Percentiles rank a stretch among this genome's conserved stretches.
Evolutionary conservation across 1,284 basidiomycete species (phyloP).

Genomic region (Rhodotorula sp.): DNA sequence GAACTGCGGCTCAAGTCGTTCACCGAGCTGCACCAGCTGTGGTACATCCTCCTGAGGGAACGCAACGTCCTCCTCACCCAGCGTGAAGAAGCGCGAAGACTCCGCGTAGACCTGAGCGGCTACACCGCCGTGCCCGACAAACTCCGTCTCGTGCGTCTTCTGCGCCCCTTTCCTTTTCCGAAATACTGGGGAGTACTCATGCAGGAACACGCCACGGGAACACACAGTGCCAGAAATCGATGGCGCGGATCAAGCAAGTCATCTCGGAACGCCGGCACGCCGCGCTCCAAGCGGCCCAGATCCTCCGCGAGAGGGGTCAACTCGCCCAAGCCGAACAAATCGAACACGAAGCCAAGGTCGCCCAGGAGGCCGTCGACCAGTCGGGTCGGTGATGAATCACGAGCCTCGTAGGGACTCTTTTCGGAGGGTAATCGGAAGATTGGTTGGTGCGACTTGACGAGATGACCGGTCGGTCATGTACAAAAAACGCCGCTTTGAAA

Average conservation of each 20-base stretch:
- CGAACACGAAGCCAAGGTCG: constrained; percentile 12
- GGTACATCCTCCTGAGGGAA: constrained; percentile 85
- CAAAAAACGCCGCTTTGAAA: too few relatives aligned
- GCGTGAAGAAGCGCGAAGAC: constrained; percentile 66
- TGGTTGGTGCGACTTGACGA: too few relatives aligned
- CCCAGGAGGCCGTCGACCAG: neutral
- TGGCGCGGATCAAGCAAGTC: constrained; percentile 93
- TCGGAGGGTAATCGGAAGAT: too few relatives aligned
- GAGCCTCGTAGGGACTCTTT: too few relatives aligned
- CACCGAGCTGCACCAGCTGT: constrained; percentile 84
- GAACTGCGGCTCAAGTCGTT: constrained; percentile 88
- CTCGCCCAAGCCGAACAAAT: constrained; percentile 13
- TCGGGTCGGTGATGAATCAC: neutral
- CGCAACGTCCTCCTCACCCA: constrained; percentile 88
- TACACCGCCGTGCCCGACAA: constrained; percentile 32
- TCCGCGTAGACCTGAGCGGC: constrained; percentile 53
- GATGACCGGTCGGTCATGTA: too few relatives aligned
- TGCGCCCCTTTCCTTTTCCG: neutral
- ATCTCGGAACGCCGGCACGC: constrained; percentile 87
- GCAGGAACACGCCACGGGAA: neutral
- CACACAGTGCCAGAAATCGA: constrained; percentile 82
- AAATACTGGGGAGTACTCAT: neutral
- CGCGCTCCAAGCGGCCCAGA: constrained; percentile 64
- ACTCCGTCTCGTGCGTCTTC: constrained; percentile 27
- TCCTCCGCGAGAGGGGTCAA: constrained; percentile 30